Evolutionary conservation across 805 yeast genomes (phyloP).

Genomic region (Candida schatavii): DNA sequence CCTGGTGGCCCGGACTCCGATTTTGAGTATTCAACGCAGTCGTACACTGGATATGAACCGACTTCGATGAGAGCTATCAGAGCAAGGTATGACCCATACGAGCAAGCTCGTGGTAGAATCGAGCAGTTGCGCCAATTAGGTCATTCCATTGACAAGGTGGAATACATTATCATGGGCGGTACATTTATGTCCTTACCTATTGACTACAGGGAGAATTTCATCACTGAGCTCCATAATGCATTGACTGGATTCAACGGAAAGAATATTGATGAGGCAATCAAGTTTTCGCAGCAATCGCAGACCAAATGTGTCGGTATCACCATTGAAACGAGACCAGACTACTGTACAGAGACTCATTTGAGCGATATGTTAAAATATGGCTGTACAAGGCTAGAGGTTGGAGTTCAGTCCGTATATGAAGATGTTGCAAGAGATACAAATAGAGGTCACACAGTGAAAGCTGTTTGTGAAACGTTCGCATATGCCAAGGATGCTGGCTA

Average conservation of each 20-base stretch:
- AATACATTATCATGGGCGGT: conserved; percentile 98
- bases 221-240: conserved; percentile 90
- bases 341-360: conserved; percentile 92
- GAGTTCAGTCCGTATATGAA: conserved; percentile 95
- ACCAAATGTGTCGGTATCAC: conserved; percentile 99
- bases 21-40: conserved; percentile 96
- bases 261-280: conserved; percentile 86
- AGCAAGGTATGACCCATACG: conserved; percentile 97
- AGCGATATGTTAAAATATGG: conserved; percentile 96
- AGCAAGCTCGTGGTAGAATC: conserved; percentile 95
- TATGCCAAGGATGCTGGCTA: conserved; percentile 98
- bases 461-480: conserved; percentile 94
- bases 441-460: conserved; percentile 94
- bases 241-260: conserved; percentile 87
- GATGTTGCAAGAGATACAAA: conserved; percentile 98
- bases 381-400: conserved; percentile 93
- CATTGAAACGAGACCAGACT: conserved; percentile 97
- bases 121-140: conserved; percentile 95
- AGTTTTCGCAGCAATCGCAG: conserved; percentile 86
- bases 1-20: conserved; percentile 99
- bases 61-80: conserved; percentile 99
- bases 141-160: conserved; percentile 95
- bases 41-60: conserved; percentile 98
- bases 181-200: conserved; percentile 94
- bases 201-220: conserved; percentile 86